Evolutionary conservation across 768 basidiomycete species (phyloP), one percentile per base, ranked within the genome.

Genomic region (Royoungia palumana): DNA sequence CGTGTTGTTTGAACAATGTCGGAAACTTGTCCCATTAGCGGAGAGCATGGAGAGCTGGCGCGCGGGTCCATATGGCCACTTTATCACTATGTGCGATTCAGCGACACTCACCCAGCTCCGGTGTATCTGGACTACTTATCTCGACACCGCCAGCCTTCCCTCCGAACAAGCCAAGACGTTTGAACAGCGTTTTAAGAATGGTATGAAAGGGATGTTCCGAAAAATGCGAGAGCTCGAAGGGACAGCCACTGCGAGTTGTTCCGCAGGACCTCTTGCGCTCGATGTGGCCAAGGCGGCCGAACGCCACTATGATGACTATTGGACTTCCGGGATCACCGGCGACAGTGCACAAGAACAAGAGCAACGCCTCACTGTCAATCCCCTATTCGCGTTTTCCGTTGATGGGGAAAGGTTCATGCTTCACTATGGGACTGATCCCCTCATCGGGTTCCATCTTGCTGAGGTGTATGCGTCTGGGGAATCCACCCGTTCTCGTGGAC

Each of bases 401-500:
- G 47, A 61, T 1, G 59, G 64, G 1, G 57, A 63, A 21, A 56
- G 47, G 39, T 65, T 62, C 19, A 20, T 63, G 0, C 54, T 63
- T 1, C 65, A 67, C 25, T 67, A 65, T 25, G 65, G 56, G 17
- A 59, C 60, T 0, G 67, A 65, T 45, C 57, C 63, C 11, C 48
- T 65, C 28, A 21, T 14, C 0, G 61, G 63, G 11, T 68, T 69
- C 34, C 66, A 69, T 35, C 59, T 65, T 14, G 67, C 65, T 1
- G 65, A 67, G 27, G 49, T 46, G 0, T 59, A 55, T 16, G 14
- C 49, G 7, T 55, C 59, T 3, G 53, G 50, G 1, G 47, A 39
- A 22, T 57, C 46, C 12, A 36, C 21, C n/a, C 27, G n/a, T 10
- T 36, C 24, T 16, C 32, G 22, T 0, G 49, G 47, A 1, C 10